Base-by-base conservation (phyloP, 192 early-diverging fungal species). In the Borealophlyctis nickersoniae region DNA sequence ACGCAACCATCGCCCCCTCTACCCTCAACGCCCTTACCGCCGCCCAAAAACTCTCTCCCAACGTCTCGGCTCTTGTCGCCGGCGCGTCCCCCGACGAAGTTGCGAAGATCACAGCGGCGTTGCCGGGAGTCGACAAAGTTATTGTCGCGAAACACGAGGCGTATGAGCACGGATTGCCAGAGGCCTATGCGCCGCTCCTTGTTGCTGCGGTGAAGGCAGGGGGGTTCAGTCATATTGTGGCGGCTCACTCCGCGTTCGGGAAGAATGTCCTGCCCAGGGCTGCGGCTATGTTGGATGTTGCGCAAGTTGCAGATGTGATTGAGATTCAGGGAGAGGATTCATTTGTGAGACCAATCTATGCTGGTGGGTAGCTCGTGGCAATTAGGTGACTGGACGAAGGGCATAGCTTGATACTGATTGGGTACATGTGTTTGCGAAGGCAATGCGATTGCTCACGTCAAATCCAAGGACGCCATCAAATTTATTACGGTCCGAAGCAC, bases 311-410 rank as follows among this genome's bases (percentile, higher is more conserved):
- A 16, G 96, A 98, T 66, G 87, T 96, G 49, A 89, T 82, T 67
- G 84, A 68, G 39, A 78, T 98, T 45, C 83, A 90, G 71, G 61
- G 80, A 62, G 85, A 81, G 29, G 92, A 95, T 63, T 92, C 89
- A 19, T 98, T 98, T 83, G 87, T 93, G 53, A 85, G 96, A 13
- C 96, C 96, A 31, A 95, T 98, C 74, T 98, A 94, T 73, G 96
- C 96, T 56, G 96, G 93, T 91, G 73, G 50, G 74, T 49, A n/a
- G n/a, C n/a, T n/a, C n/a, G n/a, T n/a, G n/a, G n/a, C n/a, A n/a
- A n/a, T n/a, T n/a, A n/a, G 34, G 28, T 23, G 16, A n/a, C 34
- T n/a, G 16, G 62, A 34, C n/a, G n/a, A n/a, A n/a, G n/a, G n/a
- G n/a, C n/a, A n/a, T n/a, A n/a, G n/a, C n/a, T n/a, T n/a, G n/a